phyloP scores from a whole-genome alignment of 176 grass and related monocot species.

The Ampelocalamus luodianensis region DNA sequence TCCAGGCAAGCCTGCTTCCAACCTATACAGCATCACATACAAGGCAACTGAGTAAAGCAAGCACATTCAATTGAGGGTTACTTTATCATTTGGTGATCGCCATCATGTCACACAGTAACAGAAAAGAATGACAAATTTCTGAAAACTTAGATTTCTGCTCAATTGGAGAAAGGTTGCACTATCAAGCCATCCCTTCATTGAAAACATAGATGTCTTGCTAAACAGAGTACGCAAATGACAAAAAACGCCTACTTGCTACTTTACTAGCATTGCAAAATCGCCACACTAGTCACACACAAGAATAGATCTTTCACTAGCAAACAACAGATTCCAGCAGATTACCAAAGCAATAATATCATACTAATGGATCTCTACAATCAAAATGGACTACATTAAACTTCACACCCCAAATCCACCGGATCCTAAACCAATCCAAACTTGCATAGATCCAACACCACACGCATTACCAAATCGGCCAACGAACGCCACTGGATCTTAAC shows the following conservation, averaged over 20 bases:
- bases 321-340: neutral
- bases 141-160: neutral
- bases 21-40: constrained; percentile 51
- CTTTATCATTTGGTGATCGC: neutral
- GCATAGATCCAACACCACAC: neutral
- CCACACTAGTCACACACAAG: neutral
- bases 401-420: neutral
- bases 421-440: constrained; percentile 9
- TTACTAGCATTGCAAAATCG: neutral
- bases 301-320: constrained; percentile 10
- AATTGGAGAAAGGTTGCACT: neutral
- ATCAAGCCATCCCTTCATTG: neutral
- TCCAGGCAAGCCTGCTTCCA: constrained; percentile 87
- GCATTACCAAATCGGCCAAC: constrained; percentile 1
- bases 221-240: neutral
- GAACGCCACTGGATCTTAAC: neutral
- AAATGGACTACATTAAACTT: neutral
- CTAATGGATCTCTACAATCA: neutral
- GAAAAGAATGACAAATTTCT: neutral
- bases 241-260: neutral
- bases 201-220: neutral
- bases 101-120: neutral
- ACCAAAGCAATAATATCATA: neutral
- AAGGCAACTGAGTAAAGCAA: neutral
- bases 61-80: neutral